These are phyloP conservation scores for Phoma sp. DNA, from an alignment of 2,329 filamentous ascomycete species.

Conservation along the genomic window DNA sequence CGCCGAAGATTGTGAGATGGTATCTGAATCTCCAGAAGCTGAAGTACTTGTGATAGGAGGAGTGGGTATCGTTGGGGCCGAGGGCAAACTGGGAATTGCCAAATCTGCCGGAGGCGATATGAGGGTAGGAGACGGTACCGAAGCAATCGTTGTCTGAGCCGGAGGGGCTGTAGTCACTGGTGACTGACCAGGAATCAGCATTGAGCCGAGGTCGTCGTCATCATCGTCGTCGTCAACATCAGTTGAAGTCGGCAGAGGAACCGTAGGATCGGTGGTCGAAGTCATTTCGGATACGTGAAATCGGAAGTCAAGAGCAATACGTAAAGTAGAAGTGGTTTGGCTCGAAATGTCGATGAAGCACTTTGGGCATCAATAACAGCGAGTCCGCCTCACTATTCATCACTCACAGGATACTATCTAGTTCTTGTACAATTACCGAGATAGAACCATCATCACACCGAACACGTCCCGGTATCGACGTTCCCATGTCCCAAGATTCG, in stretches of 20 bases:
- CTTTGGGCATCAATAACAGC: no score
- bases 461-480: no score
- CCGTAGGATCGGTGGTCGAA: conserved; percentile 20
- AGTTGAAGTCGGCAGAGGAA: conserved; percentile 13
- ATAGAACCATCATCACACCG: not conserved
- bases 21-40: not conserved
- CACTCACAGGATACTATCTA: not conserved
- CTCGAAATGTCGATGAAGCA: no score
- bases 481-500: not conserved
- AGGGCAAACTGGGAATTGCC: not conserved
- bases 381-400: no score
- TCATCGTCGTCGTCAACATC: conserved; percentile 20
- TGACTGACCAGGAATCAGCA: conserved; percentile 1
- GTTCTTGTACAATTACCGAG: not conserved
- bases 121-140: not conserved
- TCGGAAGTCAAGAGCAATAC: no score
- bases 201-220: conserved; percentile 10
- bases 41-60: not conserved
- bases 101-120: not conserved
- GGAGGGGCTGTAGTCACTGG: conserved; percentile 6
- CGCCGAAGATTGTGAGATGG: conserved; percentile 1
- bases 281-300: conserved; percentile 5
- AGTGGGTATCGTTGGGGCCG: not conserved
- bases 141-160: conserved; percentile 3
- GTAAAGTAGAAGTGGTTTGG: no score